These are phyloP conservation scores for Fraxinus paxiana DNA, from an alignment of 305 asterid genomes.

Conservation along the genomic window DNA sequence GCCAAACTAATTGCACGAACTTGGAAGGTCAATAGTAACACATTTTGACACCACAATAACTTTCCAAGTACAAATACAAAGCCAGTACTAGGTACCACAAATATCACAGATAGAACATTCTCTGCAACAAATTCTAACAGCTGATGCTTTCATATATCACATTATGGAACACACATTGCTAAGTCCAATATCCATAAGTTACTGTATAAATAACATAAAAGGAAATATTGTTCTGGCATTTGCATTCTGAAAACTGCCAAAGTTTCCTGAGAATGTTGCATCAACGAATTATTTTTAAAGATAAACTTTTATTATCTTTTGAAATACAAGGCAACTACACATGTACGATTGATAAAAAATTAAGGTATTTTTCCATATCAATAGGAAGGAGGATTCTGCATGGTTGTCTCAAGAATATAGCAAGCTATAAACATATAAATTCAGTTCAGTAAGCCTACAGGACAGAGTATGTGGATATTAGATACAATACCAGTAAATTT, in stretches of 20 bases:
- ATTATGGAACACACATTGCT: not conserved
- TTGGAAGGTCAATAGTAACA: not conserved
- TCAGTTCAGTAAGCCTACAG: not conserved
- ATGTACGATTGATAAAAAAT: not conserved
- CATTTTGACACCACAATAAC: not conserved
- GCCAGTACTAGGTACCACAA: not conserved
- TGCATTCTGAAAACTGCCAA: not conserved
- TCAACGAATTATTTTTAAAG: not conserved
- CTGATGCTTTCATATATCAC: not conserved
- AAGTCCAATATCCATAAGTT: not conserved
- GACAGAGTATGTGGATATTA: not conserved
- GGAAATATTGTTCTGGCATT: not conserved
- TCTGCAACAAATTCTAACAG: not conserved
- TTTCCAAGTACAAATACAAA: not conserved
- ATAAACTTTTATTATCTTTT: not conserved
- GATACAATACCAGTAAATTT: not conserved
- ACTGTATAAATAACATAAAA: not conserved
- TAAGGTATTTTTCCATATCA: not conserved
- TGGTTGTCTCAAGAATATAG: not conserved
- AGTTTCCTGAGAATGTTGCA: not conserved
- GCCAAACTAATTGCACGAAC: not conserved
- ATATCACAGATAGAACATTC: not conserved
- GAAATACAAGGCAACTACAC: not conserved
- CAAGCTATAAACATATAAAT: not conserved
- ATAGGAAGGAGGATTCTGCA: not conserved